phyloP scores from a whole-genome alignment of 495 filamentous ascomycete genomes.

The Daldinia vernicosa region DNA sequence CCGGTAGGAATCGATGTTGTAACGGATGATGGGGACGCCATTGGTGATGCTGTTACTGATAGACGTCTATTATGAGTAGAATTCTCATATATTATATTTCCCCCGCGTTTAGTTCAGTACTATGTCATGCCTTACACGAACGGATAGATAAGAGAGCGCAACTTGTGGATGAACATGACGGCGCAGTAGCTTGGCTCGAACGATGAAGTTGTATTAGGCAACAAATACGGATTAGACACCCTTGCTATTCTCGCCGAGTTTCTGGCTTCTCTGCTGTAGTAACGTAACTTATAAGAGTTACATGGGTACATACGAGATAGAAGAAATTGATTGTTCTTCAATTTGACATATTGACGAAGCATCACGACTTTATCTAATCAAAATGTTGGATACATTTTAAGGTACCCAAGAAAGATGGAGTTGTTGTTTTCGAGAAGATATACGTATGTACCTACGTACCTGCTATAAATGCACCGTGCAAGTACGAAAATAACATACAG shows the following conservation, averaged over 20 bases:
- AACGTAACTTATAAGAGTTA: not conserved
- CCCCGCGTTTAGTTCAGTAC: too few relatives aligned
- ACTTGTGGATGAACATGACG: not conserved
- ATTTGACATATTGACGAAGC: not conserved
- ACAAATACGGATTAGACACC: not conserved
- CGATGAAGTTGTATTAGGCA: slow-evolving; percentile 16
- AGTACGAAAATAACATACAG: too few relatives aligned
- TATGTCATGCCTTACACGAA: not conserved
- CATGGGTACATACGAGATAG: not conserved
- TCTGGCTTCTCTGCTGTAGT: not conserved
- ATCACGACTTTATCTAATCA: not conserved
- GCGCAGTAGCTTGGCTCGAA: not conserved
- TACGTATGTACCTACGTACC: not conserved
- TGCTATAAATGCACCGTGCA: not conserved
- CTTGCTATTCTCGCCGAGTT: not conserved
- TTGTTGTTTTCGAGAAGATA: too few relatives aligned
- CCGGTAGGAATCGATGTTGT: slow-evolving; percentile 30
- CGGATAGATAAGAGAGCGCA: not conserved
- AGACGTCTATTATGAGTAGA: not conserved
- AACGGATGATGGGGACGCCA: slow-evolving; percentile 20
- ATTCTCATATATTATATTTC: not conserved
- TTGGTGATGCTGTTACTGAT: not conserved
- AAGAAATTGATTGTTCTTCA: not conserved
- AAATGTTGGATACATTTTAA: not conserved
- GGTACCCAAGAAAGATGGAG: too few relatives aligned